These are phyloP conservation scores for Parascedosporium putredinis DNA, from an alignment of 2,329 filamentous ascomycete species.

Conservation along the genomic window DNA sequence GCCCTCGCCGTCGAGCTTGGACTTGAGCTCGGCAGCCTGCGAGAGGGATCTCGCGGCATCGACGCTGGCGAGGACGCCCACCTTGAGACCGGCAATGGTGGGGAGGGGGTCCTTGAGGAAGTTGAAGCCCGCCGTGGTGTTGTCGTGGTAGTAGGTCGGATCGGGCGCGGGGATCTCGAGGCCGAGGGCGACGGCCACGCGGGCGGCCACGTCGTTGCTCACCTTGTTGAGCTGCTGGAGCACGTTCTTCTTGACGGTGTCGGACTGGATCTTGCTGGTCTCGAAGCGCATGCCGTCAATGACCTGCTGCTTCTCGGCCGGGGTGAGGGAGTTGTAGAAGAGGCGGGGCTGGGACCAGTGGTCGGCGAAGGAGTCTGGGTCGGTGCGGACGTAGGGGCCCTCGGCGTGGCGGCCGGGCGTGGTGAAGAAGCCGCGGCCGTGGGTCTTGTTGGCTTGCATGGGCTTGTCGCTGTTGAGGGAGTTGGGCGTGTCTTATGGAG, in stretches of 20 bases:
- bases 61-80: slow-evolving; percentile 49
- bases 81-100: slow-evolving; percentile 50
- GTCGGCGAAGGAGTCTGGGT: slow-evolving; percentile 66
- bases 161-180: slow-evolving; percentile 49
- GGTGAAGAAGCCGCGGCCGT: slow-evolving; percentile 55
- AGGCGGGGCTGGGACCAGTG: slow-evolving; percentile 70
- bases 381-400: slow-evolving; percentile 60
- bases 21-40: slow-evolving; percentile 39
- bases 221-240: slow-evolving; percentile 59
- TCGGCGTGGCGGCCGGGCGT: slow-evolving; percentile 53
- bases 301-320: slow-evolving; percentile 61
- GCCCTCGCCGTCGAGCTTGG: slow-evolving; percentile 35
- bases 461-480: slow-evolving; percentile 54
- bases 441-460: slow-evolving; percentile 52
- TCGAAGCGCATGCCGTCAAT: slow-evolving; percentile 68
- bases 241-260: slow-evolving; percentile 51
- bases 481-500: slow-evolving; percentile 53
- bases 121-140: slow-evolving; percentile 51
- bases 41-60: slow-evolving; percentile 30
- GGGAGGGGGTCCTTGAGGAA: slow-evolving; percentile 48
- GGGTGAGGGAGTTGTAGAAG: slow-evolving; percentile 69
- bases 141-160: slow-evolving; percentile 56
- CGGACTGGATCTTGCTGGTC: slow-evolving; percentile 46
- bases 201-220: slow-evolving; percentile 54
- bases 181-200: slow-evolving; percentile 53